Evolutionary conservation across 805 yeast genomes (phyloP), one percentile per base, ranked within the genome.

Genomic region (Yarrowia divulgata): DNA sequence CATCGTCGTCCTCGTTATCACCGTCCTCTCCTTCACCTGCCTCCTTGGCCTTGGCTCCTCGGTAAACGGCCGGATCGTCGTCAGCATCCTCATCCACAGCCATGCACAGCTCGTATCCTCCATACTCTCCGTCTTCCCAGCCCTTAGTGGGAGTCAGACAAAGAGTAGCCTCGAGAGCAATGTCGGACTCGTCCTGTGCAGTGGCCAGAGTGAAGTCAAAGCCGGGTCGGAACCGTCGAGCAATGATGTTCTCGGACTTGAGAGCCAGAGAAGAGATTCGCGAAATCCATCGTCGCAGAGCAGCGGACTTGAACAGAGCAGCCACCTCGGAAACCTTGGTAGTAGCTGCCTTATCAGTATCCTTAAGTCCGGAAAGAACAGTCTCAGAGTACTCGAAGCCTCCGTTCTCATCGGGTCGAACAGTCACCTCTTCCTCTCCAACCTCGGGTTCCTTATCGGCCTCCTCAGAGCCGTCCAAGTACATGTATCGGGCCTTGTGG

Each of bases 51-150:
- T 52, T 40, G 37, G 71, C 67, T 23, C 79, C 79, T 46, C 83
- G 83, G 79, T 93, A 93, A 40, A 93, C 88, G 0, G 97, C 97
- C 10, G 97, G 97, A 75, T 93, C 97, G 40, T 77, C 79, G 35
- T 78, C 80, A n/a, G 80, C 86, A 32, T 81, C 84, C 13, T 80
- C 85, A 37, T 81, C 79, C 6, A 73, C 77, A 23, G 76, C 81
- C 97, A 95, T 91, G 75, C 94, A 89, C 67, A 96, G 81, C 75
- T 95, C 98, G 79, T 96, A 95, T 1, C 98, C 99, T 45, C 99
- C 99, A 62, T 83, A 80, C 74, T 91, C 97, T n/a, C 97, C 97
- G 23, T 75, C 78, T 62, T 87, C 91, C 97, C 98, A 94, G 48
- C 91, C 91, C 70, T 81, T 79, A 1, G 90, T 84, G 0, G 97